Evolutionary conservation across 2,329 filamentous ascomycete species (phyloP).

Genomic region (Fusarium nodosum): DNA sequence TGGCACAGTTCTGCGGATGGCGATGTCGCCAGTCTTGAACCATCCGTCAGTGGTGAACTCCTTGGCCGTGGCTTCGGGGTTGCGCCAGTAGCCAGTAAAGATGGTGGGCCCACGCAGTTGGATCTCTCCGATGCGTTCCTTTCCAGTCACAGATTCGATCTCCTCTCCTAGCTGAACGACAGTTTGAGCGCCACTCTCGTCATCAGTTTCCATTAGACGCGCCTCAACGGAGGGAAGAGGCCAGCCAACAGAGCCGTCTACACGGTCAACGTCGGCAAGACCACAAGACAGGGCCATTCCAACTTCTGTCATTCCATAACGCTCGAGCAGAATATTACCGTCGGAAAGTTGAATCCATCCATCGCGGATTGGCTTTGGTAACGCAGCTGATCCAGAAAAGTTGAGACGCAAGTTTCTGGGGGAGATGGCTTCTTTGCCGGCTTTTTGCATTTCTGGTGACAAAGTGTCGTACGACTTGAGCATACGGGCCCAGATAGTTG

Average conservation of each 20-base stretch:
- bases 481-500: slow-evolving; percentile 93
- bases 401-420: slow-evolving; percentile 86
- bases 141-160: slow-evolving; percentile 60
- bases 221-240: slow-evolving; percentile 88
- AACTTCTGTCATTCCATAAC: slow-evolving; percentile 99
- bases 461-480: slow-evolving; percentile 78
- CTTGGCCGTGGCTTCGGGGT: slow-evolving; percentile 12
- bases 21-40: slow-evolving; percentile 28
- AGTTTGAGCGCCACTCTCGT: slow-evolving; percentile 71
- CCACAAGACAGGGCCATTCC: slow-evolving; percentile 98
- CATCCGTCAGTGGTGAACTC: slow-evolving; percentile 17
- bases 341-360: slow-evolving; percentile 83
- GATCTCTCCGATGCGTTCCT: slow-evolving; percentile 87
- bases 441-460: slow-evolving; percentile 70
- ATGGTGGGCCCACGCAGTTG: slow-evolving; percentile 53
- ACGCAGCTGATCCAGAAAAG: slow-evolving; percentile 93
- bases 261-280: slow-evolving; percentile 79
- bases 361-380: slow-evolving; percentile 88
- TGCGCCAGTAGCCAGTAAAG: slow-evolving; percentile 16
- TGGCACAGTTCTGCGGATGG: slow-evolving; percentile 53
- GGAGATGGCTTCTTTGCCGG: slow-evolving; percentile 77
- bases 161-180: slow-evolving; percentile 76
- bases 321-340: slow-evolving; percentile 91
- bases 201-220: slow-evolving; percentile 77
- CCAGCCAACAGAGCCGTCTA: slow-evolving; percentile 95